Percentiles rank a stretch among this genome's conserved stretches.
Evolutionary conservation across 2,329 filamentous ascomycete genomes (phyloP).

Genomic region (Zalaria sp.): DNA sequence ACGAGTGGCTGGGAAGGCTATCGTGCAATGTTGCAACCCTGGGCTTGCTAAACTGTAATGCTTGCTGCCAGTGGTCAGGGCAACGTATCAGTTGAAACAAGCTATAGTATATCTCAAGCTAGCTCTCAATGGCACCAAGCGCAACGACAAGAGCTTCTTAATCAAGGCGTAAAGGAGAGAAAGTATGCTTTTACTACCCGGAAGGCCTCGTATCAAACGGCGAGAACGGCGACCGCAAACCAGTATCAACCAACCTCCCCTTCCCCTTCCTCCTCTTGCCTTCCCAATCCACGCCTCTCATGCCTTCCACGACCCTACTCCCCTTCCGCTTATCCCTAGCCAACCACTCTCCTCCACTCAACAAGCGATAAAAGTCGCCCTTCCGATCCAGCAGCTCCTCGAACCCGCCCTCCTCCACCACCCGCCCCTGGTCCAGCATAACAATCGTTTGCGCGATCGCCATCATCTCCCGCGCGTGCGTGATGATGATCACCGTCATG

Average conservation of each 20-base stretch:
- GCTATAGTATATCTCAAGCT: too few relatives aligned
- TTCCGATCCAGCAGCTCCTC: constrained; percentile 36
- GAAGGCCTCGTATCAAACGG: background rate
- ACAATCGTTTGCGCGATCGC: constrained; percentile 58
- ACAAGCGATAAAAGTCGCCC: constrained; percentile 19
- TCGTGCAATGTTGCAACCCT: constrained; percentile 23
- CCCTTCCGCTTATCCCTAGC: constrained; percentile 2
- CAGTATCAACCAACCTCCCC: background rate
- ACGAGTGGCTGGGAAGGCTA: constrained; percentile 42
- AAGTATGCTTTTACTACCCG: too few relatives aligned
- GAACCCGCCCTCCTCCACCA: constrained; percentile 55
- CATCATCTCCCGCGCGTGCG: constrained; percentile 81
- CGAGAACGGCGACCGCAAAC: background rate
- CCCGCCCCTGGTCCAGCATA: constrained; percentile 53
- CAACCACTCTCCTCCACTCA: constrained; percentile 20
- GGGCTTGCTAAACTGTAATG: background rate
- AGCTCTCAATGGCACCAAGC: too few relatives aligned
- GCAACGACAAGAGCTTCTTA: too few relatives aligned
- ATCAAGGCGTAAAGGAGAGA: too few relatives aligned
- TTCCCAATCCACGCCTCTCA: constrained; percentile 1
- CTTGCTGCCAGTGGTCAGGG: too few relatives aligned
- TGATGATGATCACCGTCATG: constrained; percentile 66
- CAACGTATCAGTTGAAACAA: too few relatives aligned
- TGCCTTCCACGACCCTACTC: background rate
- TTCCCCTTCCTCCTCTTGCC: background rate